Base-by-base conservation (phyloP, 2,329 filamentous ascomycete genomes). In the Aurifilum marmelostoma region DNA sequence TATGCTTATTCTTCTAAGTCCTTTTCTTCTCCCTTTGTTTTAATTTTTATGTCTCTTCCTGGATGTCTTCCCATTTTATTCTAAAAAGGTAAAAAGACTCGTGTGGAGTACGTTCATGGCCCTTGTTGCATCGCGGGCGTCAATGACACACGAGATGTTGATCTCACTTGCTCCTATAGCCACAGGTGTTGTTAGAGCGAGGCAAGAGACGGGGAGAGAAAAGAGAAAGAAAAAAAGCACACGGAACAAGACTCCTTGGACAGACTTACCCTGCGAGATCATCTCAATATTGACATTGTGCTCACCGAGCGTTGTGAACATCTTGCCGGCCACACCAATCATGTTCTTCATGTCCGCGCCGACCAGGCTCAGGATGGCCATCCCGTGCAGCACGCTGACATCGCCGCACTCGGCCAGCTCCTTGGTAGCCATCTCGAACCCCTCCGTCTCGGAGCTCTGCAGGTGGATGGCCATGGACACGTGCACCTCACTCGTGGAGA, bases 301-400 rank as follows among this genome's bases (percentile, higher is more conserved):
- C 77, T 97, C 92, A 58, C 96, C 96, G 24, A 99, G 84, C 1
- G 94, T 97, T 62, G 92, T 93, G 80, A 99, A 98, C 92, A 99
- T 98, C 74, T 88, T 90, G 37, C 96, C 96, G 9, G 92, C 92
- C 72, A 99, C 93, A 71, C 96, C 96, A 68, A 92, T 85, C 94
- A 98, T 97, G 80, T 97, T 96, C 84, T 97, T 97, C 90, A 99
- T 93, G 80, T 98, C 93, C 71, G 93, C 92, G 63, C 96, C 96
- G 0, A 99, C 95, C 65, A 99, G 83, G 76, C 93, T 97, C 71
- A 99, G 85, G 77, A 99, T 99, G 11, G 95, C 94, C 94, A 99
- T 97, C 76, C 94, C 89, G 2, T 91, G 88, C 41, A 97, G 88
- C 52, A 98, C 89, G 77, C 96, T 97, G 67, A 99, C 94, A 56